These are phyloP conservation scores for Colletotrichum sp. DNA, from an alignment of 2,329 filamentous ascomycete genomes.

Conservation along the genomic window DNA sequence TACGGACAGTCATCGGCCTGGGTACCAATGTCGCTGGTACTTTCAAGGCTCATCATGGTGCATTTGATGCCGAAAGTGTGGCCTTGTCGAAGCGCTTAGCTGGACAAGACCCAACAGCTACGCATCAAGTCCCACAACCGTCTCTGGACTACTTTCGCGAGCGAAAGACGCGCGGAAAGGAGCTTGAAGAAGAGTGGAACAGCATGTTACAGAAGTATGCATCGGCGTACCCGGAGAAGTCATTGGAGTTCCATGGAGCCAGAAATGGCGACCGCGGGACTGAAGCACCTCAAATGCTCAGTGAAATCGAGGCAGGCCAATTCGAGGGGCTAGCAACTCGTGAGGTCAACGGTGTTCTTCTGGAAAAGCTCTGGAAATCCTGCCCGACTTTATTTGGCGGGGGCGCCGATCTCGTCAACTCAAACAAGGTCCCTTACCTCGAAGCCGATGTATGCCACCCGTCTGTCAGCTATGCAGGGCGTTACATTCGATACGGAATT, in stretches of 20 bases:
- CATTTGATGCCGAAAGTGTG: slow-evolving; percentile 51
- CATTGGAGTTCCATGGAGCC: slow-evolving; percentile 50
- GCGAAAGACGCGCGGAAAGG: slow-evolving; percentile 38
- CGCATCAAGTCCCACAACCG: slow-evolving; percentile 7
- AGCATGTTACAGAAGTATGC: slow-evolving; percentile 44
- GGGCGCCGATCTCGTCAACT: slow-evolving; percentile 48
- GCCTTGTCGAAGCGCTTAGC: slow-evolving; percentile 28
- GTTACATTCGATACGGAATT: slow-evolving; percentile 57
- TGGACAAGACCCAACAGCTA: background rate
- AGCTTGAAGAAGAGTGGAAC: slow-evolving; percentile 52
- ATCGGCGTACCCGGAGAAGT: slow-evolving; percentile 50
- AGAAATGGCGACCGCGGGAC: slow-evolving; percentile 42
- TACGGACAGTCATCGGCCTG: slow-evolving; percentile 60
- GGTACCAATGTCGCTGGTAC: slow-evolving; percentile 51
- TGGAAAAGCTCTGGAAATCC: slow-evolving; percentile 26
- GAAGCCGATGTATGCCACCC: slow-evolving; percentile 49
- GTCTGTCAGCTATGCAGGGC: slow-evolving; percentile 47
- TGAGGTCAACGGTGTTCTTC: slow-evolving; percentile 41
- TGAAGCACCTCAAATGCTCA: slow-evolving; percentile 19
- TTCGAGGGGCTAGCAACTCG: slow-evolving; percentile 29
- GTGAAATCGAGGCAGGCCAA: slow-evolving; percentile 4
- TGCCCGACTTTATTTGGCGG: slow-evolving; percentile 25
- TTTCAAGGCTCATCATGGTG: slow-evolving; percentile 62
- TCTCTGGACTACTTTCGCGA: slow-evolving; percentile 51
- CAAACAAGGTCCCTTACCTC: slow-evolving; percentile 51